phyloP scores from a whole-genome alignment of 441 rosid species.

The Gossypium lobatum region DNA sequence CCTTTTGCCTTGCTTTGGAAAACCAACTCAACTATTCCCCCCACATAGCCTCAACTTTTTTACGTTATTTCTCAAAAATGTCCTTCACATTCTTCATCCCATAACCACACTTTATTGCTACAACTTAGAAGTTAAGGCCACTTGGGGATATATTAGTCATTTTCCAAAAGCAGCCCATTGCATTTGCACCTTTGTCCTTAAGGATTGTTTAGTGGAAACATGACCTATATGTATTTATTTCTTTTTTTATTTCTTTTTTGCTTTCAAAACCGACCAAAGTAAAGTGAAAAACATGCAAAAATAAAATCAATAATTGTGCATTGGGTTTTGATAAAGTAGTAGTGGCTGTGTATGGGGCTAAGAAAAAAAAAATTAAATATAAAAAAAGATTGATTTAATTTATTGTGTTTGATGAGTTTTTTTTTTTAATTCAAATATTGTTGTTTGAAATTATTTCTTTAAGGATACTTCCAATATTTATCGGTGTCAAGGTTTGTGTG shows the following conservation, averaged over 20 bases:
- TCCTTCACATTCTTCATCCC: not conserved
- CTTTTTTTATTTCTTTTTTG: not conserved
- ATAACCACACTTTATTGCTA: not conserved
- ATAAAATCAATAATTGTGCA: conserved; percentile 18
- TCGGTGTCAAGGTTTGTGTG: no score
- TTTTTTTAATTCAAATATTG: no score
- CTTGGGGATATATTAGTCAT: conserved; percentile 7
- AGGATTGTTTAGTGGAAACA: not conserved
- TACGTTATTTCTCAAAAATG: not conserved
- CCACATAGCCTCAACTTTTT: not conserved
- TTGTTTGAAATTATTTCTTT: no score
- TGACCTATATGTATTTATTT: not conserved
- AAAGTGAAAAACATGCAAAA: conserved; percentile 7
- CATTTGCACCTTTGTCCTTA: not conserved
- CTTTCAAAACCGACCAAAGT: not conserved
- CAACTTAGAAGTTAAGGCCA: not conserved
- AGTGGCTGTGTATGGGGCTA: not conserved
- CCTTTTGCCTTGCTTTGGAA: not conserved
- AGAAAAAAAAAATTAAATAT: no score
- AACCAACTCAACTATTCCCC: conserved; percentile 1
- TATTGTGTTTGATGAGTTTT: no score
- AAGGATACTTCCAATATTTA: no score
- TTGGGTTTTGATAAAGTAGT: not conserved
- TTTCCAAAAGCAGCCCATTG: not conserved
- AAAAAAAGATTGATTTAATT: no score